These are phyloP conservation scores for Rhynchospora breviuscula DNA, from an alignment of 176 grass and related monocot genomes.

Conservation along the genomic window DNA sequence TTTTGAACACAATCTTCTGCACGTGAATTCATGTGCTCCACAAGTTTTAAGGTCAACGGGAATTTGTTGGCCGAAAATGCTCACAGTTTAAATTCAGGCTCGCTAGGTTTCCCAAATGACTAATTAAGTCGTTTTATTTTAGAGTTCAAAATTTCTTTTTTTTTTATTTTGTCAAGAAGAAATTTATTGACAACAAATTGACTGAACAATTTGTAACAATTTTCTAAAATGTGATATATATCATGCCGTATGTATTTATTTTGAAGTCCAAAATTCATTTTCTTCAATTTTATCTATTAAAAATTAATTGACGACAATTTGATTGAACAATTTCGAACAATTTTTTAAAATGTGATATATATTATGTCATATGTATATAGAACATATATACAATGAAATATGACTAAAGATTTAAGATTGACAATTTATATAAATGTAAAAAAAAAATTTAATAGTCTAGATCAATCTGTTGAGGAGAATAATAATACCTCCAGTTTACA, in stretches of 20 bases:
- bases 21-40: constrained; percentile 9
- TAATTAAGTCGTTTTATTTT: no score
- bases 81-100: no score
- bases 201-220: background rate
- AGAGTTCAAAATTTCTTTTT: background rate
- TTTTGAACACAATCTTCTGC: background rate
- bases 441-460: no score
- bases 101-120: no score
- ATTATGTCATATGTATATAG: no score
- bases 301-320: background rate
- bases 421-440: no score
- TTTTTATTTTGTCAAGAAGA: background rate
- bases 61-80: background rate
- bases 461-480: no score
- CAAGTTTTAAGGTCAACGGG: background rate
- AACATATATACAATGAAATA: no score
- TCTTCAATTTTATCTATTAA: background rate
- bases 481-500: no score
- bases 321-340: background rate
- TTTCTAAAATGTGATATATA: background rate
- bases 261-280: no score
- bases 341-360: background rate
- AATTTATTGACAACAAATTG: background rate
- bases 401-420: no score
- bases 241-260: background rate